These are phyloP conservation scores for Hypoxylon perforatum DNA, from an alignment of 495 filamentous ascomycete genomes.

Conservation along the genomic window DNA sequence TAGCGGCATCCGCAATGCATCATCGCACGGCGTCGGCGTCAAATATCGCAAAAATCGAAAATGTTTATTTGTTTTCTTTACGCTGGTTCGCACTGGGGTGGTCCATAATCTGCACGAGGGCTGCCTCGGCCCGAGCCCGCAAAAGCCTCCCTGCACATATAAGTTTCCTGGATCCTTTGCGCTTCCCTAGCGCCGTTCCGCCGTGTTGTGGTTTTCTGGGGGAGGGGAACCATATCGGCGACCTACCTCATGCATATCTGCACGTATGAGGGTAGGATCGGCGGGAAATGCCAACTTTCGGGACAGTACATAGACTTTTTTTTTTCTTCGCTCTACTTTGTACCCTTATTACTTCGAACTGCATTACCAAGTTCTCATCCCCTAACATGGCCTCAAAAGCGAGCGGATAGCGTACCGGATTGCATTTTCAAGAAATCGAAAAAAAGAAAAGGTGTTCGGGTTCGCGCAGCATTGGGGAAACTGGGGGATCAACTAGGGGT, in stretches of 20 bases:
- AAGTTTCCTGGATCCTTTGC: conserved; percentile 3
- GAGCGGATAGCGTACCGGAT: conserved; percentile 34
- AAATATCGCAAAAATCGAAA: conserved; percentile 30
- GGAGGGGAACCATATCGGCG: conserved; percentile 26
- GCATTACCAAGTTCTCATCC: conserved; percentile 14
- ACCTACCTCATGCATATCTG: conserved; percentile 42
- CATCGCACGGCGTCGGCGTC: conserved; percentile 34
- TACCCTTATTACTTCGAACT: conserved; percentile 14
- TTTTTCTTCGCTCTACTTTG: conserved; percentile 23
- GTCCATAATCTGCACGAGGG: conserved; percentile 39
- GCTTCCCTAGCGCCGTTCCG: conserved; percentile 26
- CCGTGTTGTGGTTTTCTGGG: conserved; percentile 8
- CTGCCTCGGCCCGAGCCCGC: conserved; percentile 36
- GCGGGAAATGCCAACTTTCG: conserved; percentile 27
- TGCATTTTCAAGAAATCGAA: conserved; percentile 15
- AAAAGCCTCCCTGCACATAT: conserved; percentile 37
- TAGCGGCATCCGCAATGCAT: conserved; percentile 26
- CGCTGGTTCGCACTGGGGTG: conserved; percentile 10
- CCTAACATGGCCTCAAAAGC: conserved; percentile 13
- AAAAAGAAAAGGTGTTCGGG: conserved; percentile 31
- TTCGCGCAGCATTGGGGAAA: conserved; percentile 21
- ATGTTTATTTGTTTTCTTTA: conserved; percentile 38
- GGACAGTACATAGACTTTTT: conserved; percentile 29
- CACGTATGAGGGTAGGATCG: conserved; percentile 34
- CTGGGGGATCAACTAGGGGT: conserved; percentile 1